Evolutionary conservation across 2,329 filamentous ascomycete genomes (phyloP).

Genomic region (Dothistroma septosporum): DNA sequence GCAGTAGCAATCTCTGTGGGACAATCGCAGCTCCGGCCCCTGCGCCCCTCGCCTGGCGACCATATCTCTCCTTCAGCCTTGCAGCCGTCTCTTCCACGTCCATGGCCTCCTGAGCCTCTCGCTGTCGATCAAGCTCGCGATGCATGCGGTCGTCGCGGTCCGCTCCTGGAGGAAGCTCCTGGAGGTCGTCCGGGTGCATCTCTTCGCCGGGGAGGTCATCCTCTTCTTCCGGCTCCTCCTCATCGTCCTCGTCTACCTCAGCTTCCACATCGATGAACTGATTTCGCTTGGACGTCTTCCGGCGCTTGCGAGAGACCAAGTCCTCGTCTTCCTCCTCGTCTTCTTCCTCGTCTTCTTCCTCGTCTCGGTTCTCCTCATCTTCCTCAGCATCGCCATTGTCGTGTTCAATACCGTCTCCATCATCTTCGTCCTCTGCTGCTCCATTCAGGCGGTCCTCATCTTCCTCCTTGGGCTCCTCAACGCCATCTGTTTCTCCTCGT

Average conservation of each 20-base stretch:
- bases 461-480: slow-evolving; percentile 49
- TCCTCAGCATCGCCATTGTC: slow-evolving; percentile 55
- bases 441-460: slow-evolving; percentile 48
- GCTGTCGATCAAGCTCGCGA: slow-evolving; percentile 86
- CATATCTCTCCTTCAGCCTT: slow-evolving; percentile 80
- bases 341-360: slow-evolving; percentile 39
- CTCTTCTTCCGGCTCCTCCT: slow-evolving; percentile 82
- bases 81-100: slow-evolving; percentile 93
- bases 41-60: slow-evolving; percentile 63
- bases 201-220: slow-evolving; percentile 82
- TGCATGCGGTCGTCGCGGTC: slow-evolving; percentile 89
- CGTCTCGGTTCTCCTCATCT: slow-evolving; percentile 61
- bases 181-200: slow-evolving; percentile 84
- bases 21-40: slow-evolving; percentile 70
- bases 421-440: slow-evolving; percentile 41
- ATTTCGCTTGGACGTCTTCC: slow-evolving; percentile 63
- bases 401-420: slow-evolving; percentile 59
- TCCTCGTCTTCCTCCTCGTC: slow-evolving; percentile 44
- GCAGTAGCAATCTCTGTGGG: slow-evolving; percentile 79
- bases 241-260: slow-evolving; percentile 91
- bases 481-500: slow-evolving; percentile 36
- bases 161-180: slow-evolving; percentile 67
- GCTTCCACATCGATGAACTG: slow-evolving; percentile 97
- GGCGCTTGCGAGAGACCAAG: slow-evolving; percentile 74
- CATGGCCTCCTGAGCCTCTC: slow-evolving; percentile 80